phyloP scores from a whole-genome alignment of 768 basidiomycete species.

The Amanita exitialis region DNA sequence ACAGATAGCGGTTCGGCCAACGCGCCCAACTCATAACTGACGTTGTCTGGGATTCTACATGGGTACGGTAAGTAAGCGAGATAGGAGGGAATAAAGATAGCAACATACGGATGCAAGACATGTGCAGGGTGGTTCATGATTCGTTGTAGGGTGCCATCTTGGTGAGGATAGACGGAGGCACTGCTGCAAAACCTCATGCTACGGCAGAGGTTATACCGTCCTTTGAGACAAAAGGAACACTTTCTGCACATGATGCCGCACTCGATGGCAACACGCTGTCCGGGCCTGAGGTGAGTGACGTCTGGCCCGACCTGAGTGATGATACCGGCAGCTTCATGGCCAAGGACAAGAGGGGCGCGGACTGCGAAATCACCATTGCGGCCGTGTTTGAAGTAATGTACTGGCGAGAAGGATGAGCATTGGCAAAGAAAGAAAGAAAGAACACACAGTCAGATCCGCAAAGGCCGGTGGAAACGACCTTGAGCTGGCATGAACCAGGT shows the following conservation, averaged over 20 bases:
- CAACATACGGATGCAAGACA: constrained; percentile 77
- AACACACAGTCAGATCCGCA: constrained; percentile 77
- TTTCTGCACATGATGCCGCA: constrained; percentile 82
- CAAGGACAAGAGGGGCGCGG: constrained; percentile 79
- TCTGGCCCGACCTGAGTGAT: constrained; percentile 76
- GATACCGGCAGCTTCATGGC: constrained; percentile 88
- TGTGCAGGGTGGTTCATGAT: constrained; percentile 84
- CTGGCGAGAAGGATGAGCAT: constrained; percentile 25
- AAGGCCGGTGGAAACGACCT: constrained; percentile 75
- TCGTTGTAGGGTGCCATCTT: constrained; percentile 85
- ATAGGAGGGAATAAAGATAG: constrained; percentile 6
- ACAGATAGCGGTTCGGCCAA: constrained; percentile 94
- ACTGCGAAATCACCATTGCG: constrained; percentile 90
- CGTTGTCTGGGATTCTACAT: constrained; percentile 60
- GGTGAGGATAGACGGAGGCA: constrained; percentile 87
- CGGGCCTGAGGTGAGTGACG: constrained; percentile 51
- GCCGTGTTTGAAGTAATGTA: constrained; percentile 86
- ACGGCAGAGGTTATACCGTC: constrained; percentile 91
- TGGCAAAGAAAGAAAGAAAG: not conserved
- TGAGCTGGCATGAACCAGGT: constrained; percentile 69
- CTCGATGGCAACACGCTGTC: constrained; percentile 90
- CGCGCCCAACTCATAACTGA: constrained; percentile 73
- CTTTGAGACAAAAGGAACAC: constrained; percentile 60
- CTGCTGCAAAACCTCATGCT: constrained; percentile 82
- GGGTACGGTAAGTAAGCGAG: not conserved